Base-by-base conservation (phyloP, 371 early-diverging fungal species). In the Gilbertella persicaria region DNA sequence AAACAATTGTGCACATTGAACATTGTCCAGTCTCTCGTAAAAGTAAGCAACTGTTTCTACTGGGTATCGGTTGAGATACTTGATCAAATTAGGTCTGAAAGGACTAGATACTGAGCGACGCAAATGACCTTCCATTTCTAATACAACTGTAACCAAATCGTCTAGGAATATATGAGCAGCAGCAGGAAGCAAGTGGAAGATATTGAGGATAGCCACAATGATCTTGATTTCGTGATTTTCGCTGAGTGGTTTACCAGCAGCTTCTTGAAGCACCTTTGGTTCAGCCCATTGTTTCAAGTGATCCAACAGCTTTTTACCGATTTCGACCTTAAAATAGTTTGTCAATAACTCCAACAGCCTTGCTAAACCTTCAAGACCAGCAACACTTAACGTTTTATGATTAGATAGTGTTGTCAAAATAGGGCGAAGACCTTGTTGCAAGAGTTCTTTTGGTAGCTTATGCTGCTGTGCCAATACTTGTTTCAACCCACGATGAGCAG, bases 251-350 rank as follows among this genome's bases (percentile, higher is more conserved):
- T 86, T 85, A 16, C 84, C 88, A 0, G 96, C 83, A 5, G 87
- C 85, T 26, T 91, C 90, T 50, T 91, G 88, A 6, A 97, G 68
- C 33, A 89, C 78, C 17, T 78, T 75, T 5, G 94, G 94, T 21
- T 88, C 91, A 13, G 97, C 96, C 97, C 96, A 96, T 51, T 86
- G 84, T 23, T 87, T 84, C 45, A 99, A 65, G 63, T 99, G 97
- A 60, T 99, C 99, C 46, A 99, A 58, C n/a, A 99, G 76, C 78
- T 98, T 97, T 52, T 87, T 88, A 23, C 99, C 99, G 30, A 99
- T 96, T 60, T 99, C 98, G 10, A 94, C 95, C 67, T 98, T 99
- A 72, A 99, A 99, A 64, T 98, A 99, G 66, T 90, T 94, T 25
- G 94, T 94, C 57, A 99, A 64, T 0, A 99, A 81, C 64, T 96